These are phyloP conservation scores for Diphasiastrum complanatum DNA, from an alignment of 83 land plant genomes.

Conservation along the genomic window DNA sequence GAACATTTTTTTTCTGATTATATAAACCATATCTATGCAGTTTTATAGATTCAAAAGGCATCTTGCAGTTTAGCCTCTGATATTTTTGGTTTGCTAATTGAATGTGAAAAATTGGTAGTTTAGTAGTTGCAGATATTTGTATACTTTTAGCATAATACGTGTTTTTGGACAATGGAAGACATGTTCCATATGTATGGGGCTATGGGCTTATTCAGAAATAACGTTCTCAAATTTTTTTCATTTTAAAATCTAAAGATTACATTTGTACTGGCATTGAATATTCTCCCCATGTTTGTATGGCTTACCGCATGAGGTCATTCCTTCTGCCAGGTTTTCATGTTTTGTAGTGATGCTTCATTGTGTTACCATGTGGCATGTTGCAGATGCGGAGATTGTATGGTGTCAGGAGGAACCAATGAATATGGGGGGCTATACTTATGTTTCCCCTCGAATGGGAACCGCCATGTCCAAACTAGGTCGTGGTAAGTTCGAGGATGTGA, in stretches of 20 bases:
- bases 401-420: constrained; percentile 35
- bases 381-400: constrained; percentile 36
- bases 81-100: too few relatives aligned
- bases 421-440: constrained; percentile 27
- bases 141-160: too few relatives aligned
- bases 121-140: too few relatives aligned
- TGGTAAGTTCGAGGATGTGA: constrained; percentile 15
- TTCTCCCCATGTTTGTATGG: too few relatives aligned
- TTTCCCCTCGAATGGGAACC: constrained; percentile 23
- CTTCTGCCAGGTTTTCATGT: background rate
- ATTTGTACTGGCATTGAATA: too few relatives aligned
- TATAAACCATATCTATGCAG: background rate
- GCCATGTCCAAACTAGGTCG: constrained; percentile 11
- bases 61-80: too few relatives aligned
- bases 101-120: too few relatives aligned
- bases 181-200: too few relatives aligned
- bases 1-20: background rate
- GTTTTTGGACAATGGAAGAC: too few relatives aligned
- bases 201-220: too few relatives aligned
- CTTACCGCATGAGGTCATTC: background rate
- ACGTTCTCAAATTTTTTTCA: too few relatives aligned
- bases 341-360: background rate
- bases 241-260: too few relatives aligned
- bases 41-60: background rate
- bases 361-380: background rate